phyloP scores from a whole-genome alignment of 495 filamentous ascomycete genomes.

The Beverwykella pulmonaria region DNA sequence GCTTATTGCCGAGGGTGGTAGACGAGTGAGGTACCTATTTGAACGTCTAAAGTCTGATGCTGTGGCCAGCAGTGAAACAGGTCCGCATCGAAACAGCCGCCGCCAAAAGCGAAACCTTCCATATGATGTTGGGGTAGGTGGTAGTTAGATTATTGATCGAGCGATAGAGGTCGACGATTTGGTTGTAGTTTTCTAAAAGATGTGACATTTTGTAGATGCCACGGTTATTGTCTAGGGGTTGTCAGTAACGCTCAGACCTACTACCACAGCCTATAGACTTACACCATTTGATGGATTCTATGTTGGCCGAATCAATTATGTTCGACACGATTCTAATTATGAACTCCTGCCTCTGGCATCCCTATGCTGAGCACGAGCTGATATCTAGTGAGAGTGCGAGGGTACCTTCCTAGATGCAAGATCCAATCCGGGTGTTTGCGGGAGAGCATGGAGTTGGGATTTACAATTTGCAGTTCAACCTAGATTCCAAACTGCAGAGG shows the following conservation, averaged over 20 bases:
- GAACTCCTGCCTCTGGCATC: slow-evolving; percentile 56
- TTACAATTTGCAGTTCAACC: slow-evolving; percentile 64
- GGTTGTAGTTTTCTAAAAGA: slow-evolving; percentile 53
- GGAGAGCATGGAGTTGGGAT: slow-evolving; percentile 57
- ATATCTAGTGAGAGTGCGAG: slow-evolving; percentile 54
- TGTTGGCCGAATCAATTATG: slow-evolving; percentile 53
- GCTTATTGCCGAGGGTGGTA: slow-evolving; percentile 62
- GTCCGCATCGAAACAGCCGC: slow-evolving; percentile 59
- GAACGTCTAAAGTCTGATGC: too few species aligned
- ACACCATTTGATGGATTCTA: slow-evolving; percentile 59
- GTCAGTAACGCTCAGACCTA: too few species aligned
- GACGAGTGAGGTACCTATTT: slow-evolving; percentile 56
- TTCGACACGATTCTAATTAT: slow-evolving; percentile 54
- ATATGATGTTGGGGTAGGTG: slow-evolving; percentile 57
- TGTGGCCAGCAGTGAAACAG: slow-evolving; percentile 53
- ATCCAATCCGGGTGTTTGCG: slow-evolving; percentile 59
- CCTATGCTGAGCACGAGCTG: slow-evolving; percentile 59
- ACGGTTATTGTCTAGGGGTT: slow-evolving; percentile 54
- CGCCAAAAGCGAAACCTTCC: slow-evolving; percentile 61
- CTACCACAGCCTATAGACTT: too few species aligned
- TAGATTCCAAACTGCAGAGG: slow-evolving; percentile 57
- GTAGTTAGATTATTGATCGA: slow-evolving; percentile 58
- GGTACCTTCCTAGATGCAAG: slow-evolving; percentile 55
- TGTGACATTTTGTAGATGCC: slow-evolving; percentile 56
- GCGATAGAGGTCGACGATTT: slow-evolving; percentile 59